Evolutionary conservation across 2,329 filamentous ascomycete species (phyloP), one percentile per base, ranked within the genome.

Genomic region (Claviceps lovelessii): DNA sequence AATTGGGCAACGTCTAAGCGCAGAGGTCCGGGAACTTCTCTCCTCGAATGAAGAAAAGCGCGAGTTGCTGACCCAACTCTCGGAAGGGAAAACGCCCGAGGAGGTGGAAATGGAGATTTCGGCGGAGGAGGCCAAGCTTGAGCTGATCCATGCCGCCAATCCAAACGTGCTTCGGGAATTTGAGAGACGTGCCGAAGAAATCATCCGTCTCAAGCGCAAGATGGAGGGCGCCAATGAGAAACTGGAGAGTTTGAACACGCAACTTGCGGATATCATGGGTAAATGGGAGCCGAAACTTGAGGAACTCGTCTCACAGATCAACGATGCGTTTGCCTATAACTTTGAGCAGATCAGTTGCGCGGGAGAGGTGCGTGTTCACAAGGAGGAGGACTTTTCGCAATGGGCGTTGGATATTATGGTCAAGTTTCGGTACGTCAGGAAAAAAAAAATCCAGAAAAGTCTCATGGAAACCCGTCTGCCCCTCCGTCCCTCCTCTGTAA

Each of bases 391-490:
- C 65, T 98, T 97, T 70, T 88, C 94, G 55, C 81, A 86, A 58
- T 98, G 93, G 93, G 84, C 88, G 1, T 85, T 98, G 58, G 85
- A 95, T 66, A 94, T 98, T 66, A 85, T 86, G 68, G 93, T 98
- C 67, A 94, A 90, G 66, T 98, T 98, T 73, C 85, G 91, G 84
- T 88, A 77, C 56, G 79, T 69, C 23, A 23, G 23, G 23, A 23
- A 23, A 23, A 23, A 23, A 9, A 31, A 13, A n/a, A 7, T 23
- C 23, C 23, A 50, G 31, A 33, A 33, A 9, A 33, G 6, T 33
- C 31, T 33, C 31, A 7, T 33, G 31, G 23, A 23, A 2, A 33
- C 13, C 41, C 17, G 10, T 17, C 1, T 4, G 6, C 29, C n/a
- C 28, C 1, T 47, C 6, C 10, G 15, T 47, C 17, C 17, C 7